Base-by-base conservation (phyloP, 2,329 filamentous ascomycete species). In the Pseudopyricularia javanii region DNA sequence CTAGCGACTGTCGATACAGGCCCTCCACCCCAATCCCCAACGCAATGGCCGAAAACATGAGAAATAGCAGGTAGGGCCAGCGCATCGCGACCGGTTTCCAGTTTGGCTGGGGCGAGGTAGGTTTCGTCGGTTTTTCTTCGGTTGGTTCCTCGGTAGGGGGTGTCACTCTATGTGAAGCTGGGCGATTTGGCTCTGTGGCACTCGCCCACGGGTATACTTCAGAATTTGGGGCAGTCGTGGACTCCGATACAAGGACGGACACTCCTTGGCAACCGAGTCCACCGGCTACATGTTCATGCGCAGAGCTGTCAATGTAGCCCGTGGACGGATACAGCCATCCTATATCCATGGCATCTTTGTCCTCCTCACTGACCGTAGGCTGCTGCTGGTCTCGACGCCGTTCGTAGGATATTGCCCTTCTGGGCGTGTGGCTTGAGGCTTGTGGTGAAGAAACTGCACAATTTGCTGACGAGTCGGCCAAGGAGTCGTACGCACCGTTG, bases 41-140 rank as follows among this genome's bases (percentile, higher is more conserved):
- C 0, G 62, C 65, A 6, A 79, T 54, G 0, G 82, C 83, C 9
- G 83, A 55, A 1, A 77, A 11, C 24, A 83, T 70, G 17, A 85
- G 67, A 34, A 70, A 62, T 1, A 67, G 60, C 3, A 85, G 69
- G 58, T 83, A 85, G 0, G 78, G 78, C 72, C 76, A 78, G 30
- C 77, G 71, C 79, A 85, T 85, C 0, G 76, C 75, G 55, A 82
- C 76, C 0, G 82, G 82, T 61, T 80, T 83, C 82, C 82, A 85
- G 62, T 85, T 77, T 2, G 80, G 78, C 54, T 79, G 76, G 1
- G 80, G 80, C 56, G 80, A 83, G 58, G 81, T 82, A 1, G 80
- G 65, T 53, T 79, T 69, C 0, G 70, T 70, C 51, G 67, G 68
- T 53, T 68, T 64, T 15, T 66, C 15, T 20, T 35, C 28, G 28